Percentiles rank a stretch among this genome's conserved stretches.
phyloP scores from a whole-genome alignment of 805 yeast species.

The Suhomyces kilbournensis region DNA sequence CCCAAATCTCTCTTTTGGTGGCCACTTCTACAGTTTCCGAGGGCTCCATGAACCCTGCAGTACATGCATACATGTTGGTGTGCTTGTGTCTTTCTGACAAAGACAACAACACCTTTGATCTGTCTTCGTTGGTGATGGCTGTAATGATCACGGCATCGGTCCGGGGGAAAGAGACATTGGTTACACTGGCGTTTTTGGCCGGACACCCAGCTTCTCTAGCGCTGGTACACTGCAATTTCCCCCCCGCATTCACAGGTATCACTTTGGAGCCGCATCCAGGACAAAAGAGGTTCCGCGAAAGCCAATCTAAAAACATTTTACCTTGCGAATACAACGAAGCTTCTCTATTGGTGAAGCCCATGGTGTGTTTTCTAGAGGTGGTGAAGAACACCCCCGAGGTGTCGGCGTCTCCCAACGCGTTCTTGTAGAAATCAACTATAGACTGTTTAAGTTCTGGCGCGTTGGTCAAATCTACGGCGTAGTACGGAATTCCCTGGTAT shows the following conservation, averaged over 20 bases:
- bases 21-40: slow-evolving; percentile 90
- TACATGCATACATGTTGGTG: slow-evolving; percentile 66
- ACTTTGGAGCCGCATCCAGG: slow-evolving; percentile 79
- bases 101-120: slow-evolving; percentile 66
- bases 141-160: slow-evolving; percentile 88
- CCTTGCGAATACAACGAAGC: slow-evolving; percentile 78
- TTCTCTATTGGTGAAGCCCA: slow-evolving; percentile 39
- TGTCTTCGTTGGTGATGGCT: slow-evolving; percentile 64
- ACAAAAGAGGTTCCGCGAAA: slow-evolving; percentile 67
- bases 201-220: slow-evolving; percentile 29
- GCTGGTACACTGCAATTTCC: slow-evolving; percentile 52
- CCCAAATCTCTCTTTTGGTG: slow-evolving; percentile 87
- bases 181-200: slow-evolving; percentile 43
- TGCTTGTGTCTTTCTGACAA: slow-evolving; percentile 59
- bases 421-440: slow-evolving; percentile 25
- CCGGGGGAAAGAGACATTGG: slow-evolving; percentile 86
- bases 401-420: slow-evolving; percentile 1
- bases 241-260: slow-evolving; percentile 65
- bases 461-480: slow-evolving; percentile 56
- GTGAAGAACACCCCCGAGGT: slow-evolving; percentile 25
- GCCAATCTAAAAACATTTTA: slow-evolving; percentile 84
- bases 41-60: slow-evolving; percentile 97
- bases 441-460: slow-evolving; percentile 39
- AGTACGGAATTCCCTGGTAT: slow-evolving; percentile 62
- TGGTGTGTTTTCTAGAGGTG: slow-evolving; percentile 34